Conservation (phyloP, 2,329 filamentous ascomycete species). For the Leptographium galeiforme region DNA sequence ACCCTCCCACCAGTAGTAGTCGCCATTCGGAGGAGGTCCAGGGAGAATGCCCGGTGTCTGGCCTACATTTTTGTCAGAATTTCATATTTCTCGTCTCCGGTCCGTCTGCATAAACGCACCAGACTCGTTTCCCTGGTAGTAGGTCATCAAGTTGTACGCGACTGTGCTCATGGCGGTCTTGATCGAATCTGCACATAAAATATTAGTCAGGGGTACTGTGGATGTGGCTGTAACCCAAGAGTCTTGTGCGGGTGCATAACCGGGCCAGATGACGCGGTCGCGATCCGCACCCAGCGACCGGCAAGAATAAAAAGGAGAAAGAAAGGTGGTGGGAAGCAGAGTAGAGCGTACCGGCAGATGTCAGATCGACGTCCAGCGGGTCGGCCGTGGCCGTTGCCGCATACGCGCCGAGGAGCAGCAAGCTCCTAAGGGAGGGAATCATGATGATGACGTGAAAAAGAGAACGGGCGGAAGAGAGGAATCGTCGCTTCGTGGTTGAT, state of each 20-base stretch:
- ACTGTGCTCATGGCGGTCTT: slow-evolving; percentile 30
- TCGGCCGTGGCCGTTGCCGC: slow-evolving; percentile 8
- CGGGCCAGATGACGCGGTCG: too few species aligned
- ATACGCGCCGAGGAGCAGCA: slow-evolving; percentile 6
- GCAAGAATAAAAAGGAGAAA: neutral
- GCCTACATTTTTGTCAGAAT: slow-evolving; percentile 16
- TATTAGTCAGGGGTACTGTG: neutral
- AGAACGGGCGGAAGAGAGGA: neutral
- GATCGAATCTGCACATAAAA: slow-evolving; percentile 26
- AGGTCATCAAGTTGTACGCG: slow-evolving; percentile 35
- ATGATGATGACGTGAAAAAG: neutral
- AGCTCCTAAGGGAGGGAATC: neutral
- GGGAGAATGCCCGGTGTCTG: slow-evolving; percentile 42
- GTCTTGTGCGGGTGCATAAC: neutral
- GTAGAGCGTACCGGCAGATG: slow-evolving; percentile 4
- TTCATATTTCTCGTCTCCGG: neutral
- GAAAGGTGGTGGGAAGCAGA: neutral
- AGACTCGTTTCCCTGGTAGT: slow-evolving; percentile 34
- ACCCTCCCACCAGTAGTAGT: slow-evolving; percentile 65
- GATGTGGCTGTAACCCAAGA: neutral
- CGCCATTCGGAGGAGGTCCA: slow-evolving; percentile 35
- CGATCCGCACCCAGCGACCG: too few species aligned
- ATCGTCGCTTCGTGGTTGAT: too few species aligned
- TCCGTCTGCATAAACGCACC: slow-evolving; percentile 3
- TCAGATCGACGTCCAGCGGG: slow-evolving; percentile 7